Conservation (phyloP, 768 basidiomycete species). For the Psilocybe sp. region DNA sequence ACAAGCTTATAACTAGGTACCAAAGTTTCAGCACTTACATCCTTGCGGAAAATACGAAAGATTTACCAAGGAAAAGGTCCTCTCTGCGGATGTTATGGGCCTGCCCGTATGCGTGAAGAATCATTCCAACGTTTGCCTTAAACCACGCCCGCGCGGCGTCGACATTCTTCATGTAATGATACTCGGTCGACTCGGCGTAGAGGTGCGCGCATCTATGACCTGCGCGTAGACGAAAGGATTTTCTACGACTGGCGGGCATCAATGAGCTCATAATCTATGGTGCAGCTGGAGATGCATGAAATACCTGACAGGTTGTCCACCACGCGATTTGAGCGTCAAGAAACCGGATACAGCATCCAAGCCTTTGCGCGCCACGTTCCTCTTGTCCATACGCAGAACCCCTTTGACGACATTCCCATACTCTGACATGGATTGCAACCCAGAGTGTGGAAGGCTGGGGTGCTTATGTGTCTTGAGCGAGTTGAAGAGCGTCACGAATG, state of each 20-base stretch:
- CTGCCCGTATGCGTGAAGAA: constrained; percentile 13
- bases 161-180: constrained; percentile 17
- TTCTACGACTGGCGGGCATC: constrained; percentile 14
- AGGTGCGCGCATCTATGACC: constrained; percentile 15
- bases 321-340: too few relatives aligned
- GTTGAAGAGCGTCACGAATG: constrained; percentile 77
- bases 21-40: neutral
- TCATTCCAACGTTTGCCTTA: constrained; percentile 15
- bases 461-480: constrained; percentile 48
- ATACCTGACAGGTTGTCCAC: neutral
- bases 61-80: constrained; percentile 19
- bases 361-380: constrained; percentile 51
- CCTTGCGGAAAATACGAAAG: neutral
- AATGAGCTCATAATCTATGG: neutral
- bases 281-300: neutral
- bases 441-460: constrained; percentile 40
- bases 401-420: constrained; percentile 57
- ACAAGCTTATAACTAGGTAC: constrained; percentile 16
- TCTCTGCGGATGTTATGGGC: constrained; percentile 17
- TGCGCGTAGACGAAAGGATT: constrained; percentile 6
- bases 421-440: constrained; percentile 57
- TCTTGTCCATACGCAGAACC: constrained; percentile 51
- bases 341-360: constrained; percentile 22
- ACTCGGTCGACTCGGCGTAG: constrained; percentile 16
- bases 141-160: constrained; percentile 18